Evolutionary conservation across 148 eudicot species (phyloP), one percentile per base, ranked within the genome.

Genomic region (Camellia lanceoleosa): DNA sequence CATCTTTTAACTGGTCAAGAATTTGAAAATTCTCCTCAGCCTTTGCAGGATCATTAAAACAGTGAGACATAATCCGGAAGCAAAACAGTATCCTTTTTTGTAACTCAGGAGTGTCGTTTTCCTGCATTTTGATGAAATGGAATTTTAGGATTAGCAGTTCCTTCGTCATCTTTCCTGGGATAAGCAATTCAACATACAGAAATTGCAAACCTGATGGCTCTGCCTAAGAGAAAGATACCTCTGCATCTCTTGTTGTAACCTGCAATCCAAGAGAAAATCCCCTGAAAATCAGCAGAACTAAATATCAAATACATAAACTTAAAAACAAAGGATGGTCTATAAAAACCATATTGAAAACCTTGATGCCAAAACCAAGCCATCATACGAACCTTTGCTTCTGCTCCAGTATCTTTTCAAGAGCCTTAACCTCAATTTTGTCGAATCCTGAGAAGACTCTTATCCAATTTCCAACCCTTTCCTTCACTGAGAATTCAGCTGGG

Each of bases 181-280:
- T 42, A 54, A 56, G 68, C 56, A 64, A 65, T 10, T 56, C 51
- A 41, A 71, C 42, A 65, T 68, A 51, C 44, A 76, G 42, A 60
- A 76, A 62, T 30, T 38, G 30, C 81, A 76, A 80, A 96, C 98
- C 99, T 96, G 91, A 81, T 85, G 75, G 72, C 85, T 77, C 89
- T 96, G 97, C 89, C 87, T 92, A 79, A 92, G 88, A 63, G 98
- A 90, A 75, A 96, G 91, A 88, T 96, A 96, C 86, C 84, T 96
- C 79, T 82, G 93, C 99, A 96, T 88, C 89, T 96, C 99, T 81
- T 87, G 95, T 73, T 96, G 99, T 83, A 96, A 90, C 89, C 99
- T 96, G 91, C 82, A 84, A 81, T 49, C 74, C 75, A 85, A 84
- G 80, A 12, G 71, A 82, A 73, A 75, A 83, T 79, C 72, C 65